A percentile compares a stretch with the other conserved stretches of the same genome.
Evolutionary conservation across 1,139 yeast genomes (phyloP).

Genomic region (Debaryomyces fabryi): DNA sequence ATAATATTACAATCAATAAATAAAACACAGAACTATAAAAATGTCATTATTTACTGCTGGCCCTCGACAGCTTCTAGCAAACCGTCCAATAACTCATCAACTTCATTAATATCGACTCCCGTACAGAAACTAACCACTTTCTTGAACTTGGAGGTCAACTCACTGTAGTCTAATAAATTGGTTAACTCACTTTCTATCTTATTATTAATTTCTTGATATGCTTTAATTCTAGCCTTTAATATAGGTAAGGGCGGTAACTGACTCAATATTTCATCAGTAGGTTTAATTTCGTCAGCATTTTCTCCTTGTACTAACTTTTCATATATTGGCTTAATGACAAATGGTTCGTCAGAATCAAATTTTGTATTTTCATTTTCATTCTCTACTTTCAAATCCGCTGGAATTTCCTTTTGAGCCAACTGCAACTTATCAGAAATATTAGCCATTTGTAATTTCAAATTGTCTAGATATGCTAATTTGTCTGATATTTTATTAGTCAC

Average conservation of each 20-base stretch:
- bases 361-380: slow-evolving; percentile 20
- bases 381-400: slow-evolving; percentile 17
- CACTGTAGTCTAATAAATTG: slow-evolving; percentile 53
- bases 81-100: slow-evolving; percentile 82
- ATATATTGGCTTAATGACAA: slow-evolving; percentile 61
- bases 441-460: slow-evolving; percentile 46
- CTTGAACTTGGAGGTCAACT: slow-evolving; percentile 81
- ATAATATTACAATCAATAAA: slow-evolving; percentile 9
- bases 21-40: slow-evolving; percentile 1
- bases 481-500: slow-evolving; percentile 41
- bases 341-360: slow-evolving; percentile 87
- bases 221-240: slow-evolving; percentile 74
- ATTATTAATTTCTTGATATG: slow-evolving; percentile 54
- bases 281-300: slow-evolving; percentile 28
- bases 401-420: slow-evolving; percentile 28
- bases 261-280: slow-evolving; percentile 27
- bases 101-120: slow-evolving; percentile 72
- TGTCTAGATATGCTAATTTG: slow-evolving; percentile 42
- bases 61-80: slow-evolving; percentile 89
- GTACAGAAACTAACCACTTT: slow-evolving; percentile 90
- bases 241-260: slow-evolving; percentile 63
- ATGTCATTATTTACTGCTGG: slow-evolving; percentile 20
- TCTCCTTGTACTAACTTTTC: slow-evolving; percentile 46
- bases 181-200: slow-evolving; percentile 54
- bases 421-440: slow-evolving; percentile 44